Percentiles rank a stretch among this genome's conserved stretches.
Conservation (phyloP, 164 flowering plant genomes). For the Macadamia integrifolia region DNA sequence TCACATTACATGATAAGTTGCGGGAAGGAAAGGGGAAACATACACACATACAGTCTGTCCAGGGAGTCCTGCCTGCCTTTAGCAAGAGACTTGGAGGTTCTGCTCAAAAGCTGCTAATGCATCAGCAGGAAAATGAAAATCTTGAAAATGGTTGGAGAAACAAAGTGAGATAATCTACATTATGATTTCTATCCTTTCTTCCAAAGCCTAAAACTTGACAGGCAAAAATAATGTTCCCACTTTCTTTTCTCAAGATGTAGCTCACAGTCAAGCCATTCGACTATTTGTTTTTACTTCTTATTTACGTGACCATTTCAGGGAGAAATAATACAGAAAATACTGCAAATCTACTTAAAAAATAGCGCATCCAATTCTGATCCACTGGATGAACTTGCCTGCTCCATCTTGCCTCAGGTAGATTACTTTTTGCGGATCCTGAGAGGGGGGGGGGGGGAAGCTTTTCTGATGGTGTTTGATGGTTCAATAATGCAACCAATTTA, state of each 20-base stretch:
- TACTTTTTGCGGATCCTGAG: not conserved
- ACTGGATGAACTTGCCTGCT: constrained; percentile 61
- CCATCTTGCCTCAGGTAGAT: constrained; percentile 65
- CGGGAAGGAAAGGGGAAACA: constrained; percentile 27
- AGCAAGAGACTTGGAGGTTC: constrained; percentile 44
- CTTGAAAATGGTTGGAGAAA: constrained; percentile 43
- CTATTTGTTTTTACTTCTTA: not conserved
- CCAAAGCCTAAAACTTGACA: not conserved
- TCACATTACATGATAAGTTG: constrained; percentile 22
- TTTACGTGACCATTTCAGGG: constrained; percentile 36
- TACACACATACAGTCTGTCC: constrained; percentile 7
- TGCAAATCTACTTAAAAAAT: constrained; percentile 56
- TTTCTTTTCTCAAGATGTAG: not conserved
- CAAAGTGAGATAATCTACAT: constrained; percentile 35
- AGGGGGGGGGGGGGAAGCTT: not conserved
- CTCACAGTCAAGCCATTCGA: not conserved
- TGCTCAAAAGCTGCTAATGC: constrained; percentile 49
- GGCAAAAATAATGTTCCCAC: not conserved
- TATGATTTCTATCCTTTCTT: not conserved
- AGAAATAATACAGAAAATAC: constrained; percentile 52
- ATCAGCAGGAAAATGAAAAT: constrained; percentile 39
- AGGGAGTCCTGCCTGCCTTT: constrained; percentile 34
- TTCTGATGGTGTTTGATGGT: constrained; percentile 3
- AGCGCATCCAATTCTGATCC: constrained; percentile 48
- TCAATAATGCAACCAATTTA: not conserved